Percentiles rank a stretch among this genome's conserved stretches.
Conservation (phyloP, 176 grass and related monocot genomes). For the Musa troglodytarum region DNA sequence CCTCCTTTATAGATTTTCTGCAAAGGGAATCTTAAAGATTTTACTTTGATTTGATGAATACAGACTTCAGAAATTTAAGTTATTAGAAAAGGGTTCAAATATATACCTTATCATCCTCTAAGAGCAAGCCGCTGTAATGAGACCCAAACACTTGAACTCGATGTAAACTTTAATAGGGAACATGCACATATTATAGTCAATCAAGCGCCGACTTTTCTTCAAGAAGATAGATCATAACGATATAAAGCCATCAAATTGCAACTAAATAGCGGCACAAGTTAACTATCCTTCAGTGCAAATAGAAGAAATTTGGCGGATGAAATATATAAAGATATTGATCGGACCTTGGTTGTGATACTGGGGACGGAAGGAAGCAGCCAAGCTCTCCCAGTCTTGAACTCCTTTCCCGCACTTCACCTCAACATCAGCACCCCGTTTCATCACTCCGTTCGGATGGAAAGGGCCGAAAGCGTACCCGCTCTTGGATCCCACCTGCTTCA, state of each 20-base stretch:
- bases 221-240: not conserved
- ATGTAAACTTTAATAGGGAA: too few relatives aligned
- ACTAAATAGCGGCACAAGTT: not conserved
- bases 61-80: too few relatives aligned
- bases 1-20: too few relatives aligned
- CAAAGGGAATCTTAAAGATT: too few relatives aligned
- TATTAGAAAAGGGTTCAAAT: too few relatives aligned
- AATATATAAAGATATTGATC: not conserved
- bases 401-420: constrained; percentile 25
- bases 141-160: too few relatives aligned
- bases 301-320: not conserved
- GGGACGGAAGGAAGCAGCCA: constrained; percentile 52
- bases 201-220: too few relatives aligned
- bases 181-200: too few relatives aligned
- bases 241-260: not conserved
- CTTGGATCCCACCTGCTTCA: constrained; percentile 28
- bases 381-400: constrained; percentile 54
- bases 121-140: too few relatives aligned
- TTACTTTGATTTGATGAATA: too few relatives aligned
- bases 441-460: constrained; percentile 54
- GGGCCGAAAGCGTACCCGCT: constrained; percentile 68
- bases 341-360: constrained; percentile 88
- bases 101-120: too few relatives aligned
- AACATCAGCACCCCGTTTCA: constrained; percentile 28
- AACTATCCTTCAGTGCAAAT: not conserved